Evolutionary conservation across 305 asterid species (phyloP).

Genomic region (Solanum aculeatissimum): DNA sequence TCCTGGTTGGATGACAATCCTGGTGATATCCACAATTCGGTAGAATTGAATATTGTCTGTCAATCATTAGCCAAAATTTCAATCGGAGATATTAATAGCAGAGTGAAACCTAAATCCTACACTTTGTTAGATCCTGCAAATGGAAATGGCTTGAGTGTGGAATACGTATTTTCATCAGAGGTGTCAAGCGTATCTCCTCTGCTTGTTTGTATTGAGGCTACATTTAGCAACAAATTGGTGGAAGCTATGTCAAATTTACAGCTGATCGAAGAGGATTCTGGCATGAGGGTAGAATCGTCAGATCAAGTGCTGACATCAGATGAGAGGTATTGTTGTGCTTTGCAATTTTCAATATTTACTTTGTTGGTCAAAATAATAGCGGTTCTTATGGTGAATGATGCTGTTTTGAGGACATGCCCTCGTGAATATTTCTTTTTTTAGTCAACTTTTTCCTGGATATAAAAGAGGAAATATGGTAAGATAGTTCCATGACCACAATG

Average conservation of each 20-base stretch:
- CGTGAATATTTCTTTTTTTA: not conserved
- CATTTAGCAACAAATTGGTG: constrained; percentile 53
- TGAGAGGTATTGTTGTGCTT: not conserved
- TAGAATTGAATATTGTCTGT: constrained; percentile 29
- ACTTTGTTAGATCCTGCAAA: constrained; percentile 65
- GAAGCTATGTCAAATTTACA: constrained; percentile 57
- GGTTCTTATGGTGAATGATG: not conserved
- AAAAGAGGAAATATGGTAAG: not conserved
- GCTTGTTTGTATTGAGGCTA: constrained; percentile 54
- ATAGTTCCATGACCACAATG: too few species aligned
- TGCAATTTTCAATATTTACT: not conserved
- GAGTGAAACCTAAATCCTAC: constrained; percentile 59
- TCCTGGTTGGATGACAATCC: constrained; percentile 91
- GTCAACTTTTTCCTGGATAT: not conserved
- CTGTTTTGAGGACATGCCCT: not conserved
- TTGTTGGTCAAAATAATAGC: not conserved
- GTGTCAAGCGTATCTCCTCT: constrained; percentile 51
- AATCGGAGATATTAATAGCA: constrained; percentile 62
- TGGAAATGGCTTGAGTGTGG: constrained; percentile 75
- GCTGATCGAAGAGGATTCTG: constrained; percentile 55
- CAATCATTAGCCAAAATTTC: constrained; percentile 82
- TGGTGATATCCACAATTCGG: constrained; percentile 31
- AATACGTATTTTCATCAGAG: constrained; percentile 60
- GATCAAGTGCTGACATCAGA: constrained; percentile 38
- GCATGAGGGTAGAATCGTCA: constrained; percentile 30